These are phyloP conservation scores for Kwoniella bestiolae DNA, from an alignment of 768 basidiomycete species.

Conservation along the genomic window DNA sequence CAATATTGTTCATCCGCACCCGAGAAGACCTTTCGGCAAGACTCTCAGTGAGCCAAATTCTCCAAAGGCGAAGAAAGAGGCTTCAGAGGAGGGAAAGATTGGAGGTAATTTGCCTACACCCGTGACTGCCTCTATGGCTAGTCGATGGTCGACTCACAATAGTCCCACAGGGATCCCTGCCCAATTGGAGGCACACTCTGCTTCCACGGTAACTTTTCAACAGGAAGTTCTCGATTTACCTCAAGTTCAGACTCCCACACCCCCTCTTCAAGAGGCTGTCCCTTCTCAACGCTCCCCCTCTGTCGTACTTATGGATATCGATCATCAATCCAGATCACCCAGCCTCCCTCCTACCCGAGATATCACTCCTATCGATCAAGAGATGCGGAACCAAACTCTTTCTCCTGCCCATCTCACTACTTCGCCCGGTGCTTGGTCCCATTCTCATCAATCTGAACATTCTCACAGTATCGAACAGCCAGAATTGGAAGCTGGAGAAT, in stretches of 20 bases:
- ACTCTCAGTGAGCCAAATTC: slow-evolving; percentile 4
- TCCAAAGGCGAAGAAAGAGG: not conserved
- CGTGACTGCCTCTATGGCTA: not conserved
- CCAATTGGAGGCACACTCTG: not conserved
- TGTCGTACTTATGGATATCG: not conserved
- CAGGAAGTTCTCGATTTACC: not conserved
- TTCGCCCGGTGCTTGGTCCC: not conserved
- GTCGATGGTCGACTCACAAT: not conserved
- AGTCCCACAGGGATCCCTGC: not conserved
- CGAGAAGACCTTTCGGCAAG: not conserved
- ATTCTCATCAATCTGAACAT: not conserved
- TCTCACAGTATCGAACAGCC: not conserved
- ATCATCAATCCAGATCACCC: not conserved
- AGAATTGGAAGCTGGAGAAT: slow-evolving; percentile 1
- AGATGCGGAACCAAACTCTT: not conserved
- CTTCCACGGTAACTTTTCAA: not conserved
- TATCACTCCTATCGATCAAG: not conserved
- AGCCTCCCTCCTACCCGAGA: not conserved
- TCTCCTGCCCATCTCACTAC: not conserved
- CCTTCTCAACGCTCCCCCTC: not conserved
- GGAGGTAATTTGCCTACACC: not conserved
- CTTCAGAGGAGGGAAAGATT: not conserved
- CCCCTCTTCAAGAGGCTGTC: not conserved
- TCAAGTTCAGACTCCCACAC: not conserved
- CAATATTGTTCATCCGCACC: no score